Conservation (phyloP, 1,139 yeast species). For the Yamadazyma pseudoaaseri region DNA sequence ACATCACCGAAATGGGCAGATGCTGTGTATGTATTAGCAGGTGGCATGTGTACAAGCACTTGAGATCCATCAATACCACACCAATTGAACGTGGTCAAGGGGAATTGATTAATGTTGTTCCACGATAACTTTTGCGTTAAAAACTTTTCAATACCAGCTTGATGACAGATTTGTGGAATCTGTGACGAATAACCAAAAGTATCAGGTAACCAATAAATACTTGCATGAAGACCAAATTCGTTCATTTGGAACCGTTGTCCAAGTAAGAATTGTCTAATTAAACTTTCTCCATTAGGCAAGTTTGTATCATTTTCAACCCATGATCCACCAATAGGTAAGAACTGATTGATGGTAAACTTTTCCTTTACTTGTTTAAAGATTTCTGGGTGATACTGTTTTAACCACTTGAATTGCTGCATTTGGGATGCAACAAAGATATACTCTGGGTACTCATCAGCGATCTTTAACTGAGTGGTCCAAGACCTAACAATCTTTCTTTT, state of each 20-base stretch:
- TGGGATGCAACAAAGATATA: constrained; percentile 93
- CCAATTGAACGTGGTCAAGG: constrained; percentile 92
- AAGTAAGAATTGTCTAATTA: constrained; percentile 80
- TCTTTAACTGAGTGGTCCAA: constrained; percentile 89
- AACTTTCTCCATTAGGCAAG: constrained; percentile 88
- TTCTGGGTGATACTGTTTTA: constrained; percentile 80
- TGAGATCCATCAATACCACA: constrained; percentile 91
- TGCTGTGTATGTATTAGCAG: constrained; percentile 93
- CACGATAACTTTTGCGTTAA: constrained; percentile 92
- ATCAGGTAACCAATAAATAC: constrained; percentile 92
- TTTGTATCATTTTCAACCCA: constrained; percentile 99
- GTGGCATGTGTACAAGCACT: constrained; percentile 95
- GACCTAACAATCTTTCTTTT: constrained; percentile 88
- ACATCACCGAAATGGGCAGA: constrained; percentile 92
- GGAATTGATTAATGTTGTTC: constrained; percentile 91
- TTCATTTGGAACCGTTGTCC: constrained; percentile 85
- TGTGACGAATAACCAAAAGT: constrained; percentile 96
- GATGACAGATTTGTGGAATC: constrained; percentile 86
- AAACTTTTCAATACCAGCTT: constrained; percentile 79
- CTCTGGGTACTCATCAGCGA: constrained; percentile 88
- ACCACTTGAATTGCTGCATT: constrained; percentile 95
- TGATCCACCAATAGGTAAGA: constrained; percentile 90
- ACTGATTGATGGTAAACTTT: constrained; percentile 70
- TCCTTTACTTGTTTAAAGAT: constrained; percentile 61
- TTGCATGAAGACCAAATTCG: constrained; percentile 74